Conservation (phyloP, 2,329 filamentous ascomycete species). For the Raffaelea ambrosiae region DNA sequence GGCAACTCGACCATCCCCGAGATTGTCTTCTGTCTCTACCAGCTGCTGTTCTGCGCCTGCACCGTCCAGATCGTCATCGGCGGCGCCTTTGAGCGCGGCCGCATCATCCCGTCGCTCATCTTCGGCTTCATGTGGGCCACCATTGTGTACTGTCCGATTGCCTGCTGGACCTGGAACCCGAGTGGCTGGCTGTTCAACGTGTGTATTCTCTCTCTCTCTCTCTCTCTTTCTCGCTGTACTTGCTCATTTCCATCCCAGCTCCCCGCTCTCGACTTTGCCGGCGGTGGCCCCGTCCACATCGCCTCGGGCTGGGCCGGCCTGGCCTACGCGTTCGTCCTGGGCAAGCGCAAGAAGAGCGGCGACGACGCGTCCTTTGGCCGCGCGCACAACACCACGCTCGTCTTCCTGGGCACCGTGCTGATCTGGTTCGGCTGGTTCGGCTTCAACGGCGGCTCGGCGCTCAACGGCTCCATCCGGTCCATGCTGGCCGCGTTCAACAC, state of each 20-base stretch:
- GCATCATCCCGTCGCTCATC: slow-evolving; percentile 53
- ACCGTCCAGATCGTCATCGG: slow-evolving; percentile 59
- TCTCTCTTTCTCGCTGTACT: no score
- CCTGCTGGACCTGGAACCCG: slow-evolving; percentile 61
- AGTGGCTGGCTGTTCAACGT: slow-evolving; percentile 51
- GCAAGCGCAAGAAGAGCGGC: slow-evolving; percentile 38
- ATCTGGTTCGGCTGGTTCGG: slow-evolving; percentile 58
- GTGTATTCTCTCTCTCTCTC: neutral
- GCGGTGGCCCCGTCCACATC: slow-evolving; percentile 57
- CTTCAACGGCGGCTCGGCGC: slow-evolving; percentile 42
- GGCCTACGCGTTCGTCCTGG: slow-evolving; percentile 55
- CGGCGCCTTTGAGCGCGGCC: slow-evolving; percentile 49
- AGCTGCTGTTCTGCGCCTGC: slow-evolving; percentile 52
- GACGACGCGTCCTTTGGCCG: slow-evolving; percentile 41
- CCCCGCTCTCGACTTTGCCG: slow-evolving; percentile 51
- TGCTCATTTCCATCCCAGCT: slow-evolving; percentile 25
- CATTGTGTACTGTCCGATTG: slow-evolving; percentile 53
- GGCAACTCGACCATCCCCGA: slow-evolving; percentile 50
- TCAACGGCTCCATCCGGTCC: slow-evolving; percentile 41
- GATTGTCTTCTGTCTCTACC: slow-evolving; percentile 58
- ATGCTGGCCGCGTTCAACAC: slow-evolving; percentile 51
- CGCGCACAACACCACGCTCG: slow-evolving; percentile 54
- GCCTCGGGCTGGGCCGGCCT: slow-evolving; percentile 54
- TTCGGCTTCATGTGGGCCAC: slow-evolving; percentile 58
- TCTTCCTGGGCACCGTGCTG: slow-evolving; percentile 54